Conservation (phyloP, 305 asterid genomes). For the Plantago coronopus region DNA sequence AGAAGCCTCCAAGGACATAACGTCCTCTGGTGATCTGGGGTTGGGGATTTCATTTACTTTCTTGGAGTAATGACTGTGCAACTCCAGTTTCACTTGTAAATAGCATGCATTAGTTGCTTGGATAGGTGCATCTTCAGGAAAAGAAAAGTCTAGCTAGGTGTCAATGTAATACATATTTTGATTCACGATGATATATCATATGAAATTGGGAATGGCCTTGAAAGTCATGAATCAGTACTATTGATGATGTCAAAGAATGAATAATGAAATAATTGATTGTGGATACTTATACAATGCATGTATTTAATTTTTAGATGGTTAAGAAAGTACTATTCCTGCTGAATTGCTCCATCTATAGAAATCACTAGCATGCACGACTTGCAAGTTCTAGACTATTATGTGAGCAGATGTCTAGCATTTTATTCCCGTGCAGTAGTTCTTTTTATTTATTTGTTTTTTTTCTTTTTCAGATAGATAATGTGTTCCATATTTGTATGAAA, state of each 20-base stretch:
- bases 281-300: not conserved
- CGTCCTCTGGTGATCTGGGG: not conserved
- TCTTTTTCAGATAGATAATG: not conserved
- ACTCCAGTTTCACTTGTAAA: constrained; percentile 1
- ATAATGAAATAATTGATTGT: too few species aligned
- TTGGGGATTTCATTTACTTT: not conserved
- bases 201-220: not conserved
- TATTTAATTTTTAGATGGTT: not conserved
- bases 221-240: not conserved
- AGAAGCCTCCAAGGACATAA: not conserved
- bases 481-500: constrained; percentile 4
- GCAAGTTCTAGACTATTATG: not conserved
- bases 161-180: not conserved
- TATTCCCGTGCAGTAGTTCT: not conserved
- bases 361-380: not conserved
- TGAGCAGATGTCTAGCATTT: not conserved
- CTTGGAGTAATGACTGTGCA: not conserved
- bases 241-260: constrained; percentile 4
- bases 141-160: not conserved
- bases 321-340: constrained; percentile 6
- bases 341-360: not conserved
- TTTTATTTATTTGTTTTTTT: too few species aligned
- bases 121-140: not conserved
- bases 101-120: not conserved
- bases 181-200: constrained; percentile 8